Conservation (phyloP, 192 early-diverging fungal genomes). For the Irineochytrium annulatum region DNA sequence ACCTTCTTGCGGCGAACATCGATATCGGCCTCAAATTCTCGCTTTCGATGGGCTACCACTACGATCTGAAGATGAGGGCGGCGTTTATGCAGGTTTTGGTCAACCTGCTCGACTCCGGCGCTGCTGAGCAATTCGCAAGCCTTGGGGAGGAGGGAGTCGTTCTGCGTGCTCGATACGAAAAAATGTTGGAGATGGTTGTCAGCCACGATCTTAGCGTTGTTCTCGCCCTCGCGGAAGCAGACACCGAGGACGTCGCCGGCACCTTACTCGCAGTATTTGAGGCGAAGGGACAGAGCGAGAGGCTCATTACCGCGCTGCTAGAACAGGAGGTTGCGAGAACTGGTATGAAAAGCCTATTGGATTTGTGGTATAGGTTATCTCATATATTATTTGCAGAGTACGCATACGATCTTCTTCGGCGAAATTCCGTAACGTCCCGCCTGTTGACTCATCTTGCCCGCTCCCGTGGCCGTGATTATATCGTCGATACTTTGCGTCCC, state of each 20-base stretch:
- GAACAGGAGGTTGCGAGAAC: slow-evolving; percentile 83
- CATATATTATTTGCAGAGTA: slow-evolving; percentile 3
- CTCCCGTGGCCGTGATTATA: slow-evolving; percentile 72
- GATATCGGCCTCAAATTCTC: slow-evolving; percentile 89
- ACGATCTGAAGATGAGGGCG: slow-evolving; percentile 81
- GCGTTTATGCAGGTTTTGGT: slow-evolving; percentile 92
- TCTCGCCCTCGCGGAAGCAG: slow-evolving; percentile 80
- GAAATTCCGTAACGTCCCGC: slow-evolving; percentile 88
- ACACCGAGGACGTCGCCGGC: slow-evolving; percentile 83
- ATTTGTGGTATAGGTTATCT: not conserved
- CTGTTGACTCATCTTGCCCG: slow-evolving; percentile 82
- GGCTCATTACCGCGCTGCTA: slow-evolving; percentile 75
- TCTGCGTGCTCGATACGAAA: slow-evolving; percentile 73
- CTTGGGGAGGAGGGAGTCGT: slow-evolving; percentile 62
- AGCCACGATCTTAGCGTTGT: slow-evolving; percentile 65
- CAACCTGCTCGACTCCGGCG: slow-evolving; percentile 84
- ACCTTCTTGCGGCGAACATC: slow-evolving; percentile 86
- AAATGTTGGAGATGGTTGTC: slow-evolving; percentile 61
- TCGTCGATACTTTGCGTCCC: slow-evolving; percentile 77
- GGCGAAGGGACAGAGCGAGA: slow-evolving; percentile 62
- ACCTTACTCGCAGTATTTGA: slow-evolving; percentile 79
- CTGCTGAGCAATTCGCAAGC: slow-evolving; percentile 57
- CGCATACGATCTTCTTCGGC: slow-evolving; percentile 76
- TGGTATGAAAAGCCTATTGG: slow-evolving; percentile 34
- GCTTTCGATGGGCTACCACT: slow-evolving; percentile 85